Evolutionary conservation across 176 grass and related monocot genomes (phyloP), one percentile per base, ranked within the genome.

Genomic region (Elymus sibiricus): DNA sequence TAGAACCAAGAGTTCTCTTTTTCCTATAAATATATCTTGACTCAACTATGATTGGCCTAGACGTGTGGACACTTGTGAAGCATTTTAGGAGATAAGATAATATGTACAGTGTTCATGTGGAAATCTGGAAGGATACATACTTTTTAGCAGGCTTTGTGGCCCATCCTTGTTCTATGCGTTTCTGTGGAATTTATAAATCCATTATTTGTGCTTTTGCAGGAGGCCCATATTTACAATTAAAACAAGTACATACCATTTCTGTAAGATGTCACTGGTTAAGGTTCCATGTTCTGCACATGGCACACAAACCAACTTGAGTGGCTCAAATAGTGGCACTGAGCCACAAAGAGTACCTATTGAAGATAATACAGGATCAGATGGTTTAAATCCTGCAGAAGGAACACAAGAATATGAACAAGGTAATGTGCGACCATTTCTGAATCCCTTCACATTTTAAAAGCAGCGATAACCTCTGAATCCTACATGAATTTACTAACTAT

Each of bases 211-310:
- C 86, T 84, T 28, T 85, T 85, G 40, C 77, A 95, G 95, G 90
- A 95, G 84, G 78, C 86, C 93, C 47, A 69, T 95, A 74, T 87
- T 88, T 84, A 89, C 95, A 40, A 78, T 98, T 37, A 93, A 61
- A 69, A 95, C 93, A 80, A 94, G 91, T 49, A 86, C 87, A 40
- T 95, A 95, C 65, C 95, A 98, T 83, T 98, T 98, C 86, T 95
- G 93, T 86, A 98, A 98, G 86, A 87, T 98, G 88, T 95, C 95
- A 53, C 85, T 95, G 34, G 91, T 95, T 86, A 95, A 94, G 67
- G 43, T 86, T 67, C 70, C 91, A 74, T 83, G 22, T 42, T 46
- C 9, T 39, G 40, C 73, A 62, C 83, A 83, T 60, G 17, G 12
- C 15, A 15, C 10, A 32, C 74, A 79, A 70, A 76, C 60, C 59